Evolutionary conservation across 768 basidiomycete species (phyloP).

Genomic region (Leccinum sublutescens): DNA sequence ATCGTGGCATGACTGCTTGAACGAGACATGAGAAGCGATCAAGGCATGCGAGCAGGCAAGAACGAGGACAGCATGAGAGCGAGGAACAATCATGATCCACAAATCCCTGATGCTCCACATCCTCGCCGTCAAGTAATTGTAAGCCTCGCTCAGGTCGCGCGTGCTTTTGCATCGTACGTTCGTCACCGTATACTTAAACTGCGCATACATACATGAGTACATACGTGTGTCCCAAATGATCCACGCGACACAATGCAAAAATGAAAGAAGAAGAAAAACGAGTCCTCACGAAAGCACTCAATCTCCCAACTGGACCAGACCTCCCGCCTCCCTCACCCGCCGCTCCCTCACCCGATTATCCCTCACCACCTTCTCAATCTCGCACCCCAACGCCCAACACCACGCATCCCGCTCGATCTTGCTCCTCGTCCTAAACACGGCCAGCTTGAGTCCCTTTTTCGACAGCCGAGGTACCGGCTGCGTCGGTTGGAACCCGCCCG

Average conservation of each 20-base stretch:
- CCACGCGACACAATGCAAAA: not conserved
- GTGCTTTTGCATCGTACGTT: not conserved
- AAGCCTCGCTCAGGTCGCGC: not conserved
- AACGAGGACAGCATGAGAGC: not conserved
- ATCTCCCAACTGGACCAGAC: conserved; percentile 38
- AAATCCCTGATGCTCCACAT: not conserved
- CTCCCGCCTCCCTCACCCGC: conserved; percentile 62
- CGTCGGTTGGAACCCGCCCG: conserved; percentile 15
- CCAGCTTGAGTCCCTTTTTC: conserved; percentile 52
- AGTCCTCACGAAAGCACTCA: conserved; percentile 5
- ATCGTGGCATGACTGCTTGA: not conserved
- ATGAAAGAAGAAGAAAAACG: not conserved
- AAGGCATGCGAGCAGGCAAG: not conserved
- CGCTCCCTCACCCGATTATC: conserved; percentile 62
- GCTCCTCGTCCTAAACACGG: conserved; percentile 72
- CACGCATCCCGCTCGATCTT: conserved; percentile 89
- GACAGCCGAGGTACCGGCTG: conserved; percentile 48
- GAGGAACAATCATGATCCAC: not conserved
- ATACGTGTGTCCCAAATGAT: not conserved
- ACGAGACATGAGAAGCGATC: not conserved
- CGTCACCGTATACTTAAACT: not conserved
- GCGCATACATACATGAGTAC: not conserved
- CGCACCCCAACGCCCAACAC: conserved; percentile 91
- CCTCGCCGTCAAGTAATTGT: not conserved
- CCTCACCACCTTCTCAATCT: conserved; percentile 81